These are phyloP conservation scores for Dendrobium chrysotoxum DNA, from an alignment of 106 monocot genomes.

Conservation along the genomic window DNA sequence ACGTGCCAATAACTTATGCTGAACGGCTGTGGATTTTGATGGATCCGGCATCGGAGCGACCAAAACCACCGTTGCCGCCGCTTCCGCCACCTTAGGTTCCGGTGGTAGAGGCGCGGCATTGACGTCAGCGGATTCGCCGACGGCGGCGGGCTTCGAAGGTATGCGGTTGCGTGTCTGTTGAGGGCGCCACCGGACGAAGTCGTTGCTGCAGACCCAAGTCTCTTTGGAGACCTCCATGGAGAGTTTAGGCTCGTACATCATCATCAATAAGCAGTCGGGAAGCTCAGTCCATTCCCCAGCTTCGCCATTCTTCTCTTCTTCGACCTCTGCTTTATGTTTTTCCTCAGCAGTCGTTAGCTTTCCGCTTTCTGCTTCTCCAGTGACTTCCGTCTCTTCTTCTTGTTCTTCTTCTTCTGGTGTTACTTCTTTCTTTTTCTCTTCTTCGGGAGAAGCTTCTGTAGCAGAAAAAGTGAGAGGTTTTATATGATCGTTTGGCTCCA, in stretches of 20 bases:
- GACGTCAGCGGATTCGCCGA: background rate
- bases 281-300: constrained; percentile 27
- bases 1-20: background rate
- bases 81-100: background rate
- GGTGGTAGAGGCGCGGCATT: background rate
- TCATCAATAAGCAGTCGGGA: constrained; percentile 86
- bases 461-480: background rate
- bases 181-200: constrained; percentile 62
- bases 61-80: background rate
- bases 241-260: constrained; percentile 98
- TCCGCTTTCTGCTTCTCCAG: background rate
- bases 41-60: constrained; percentile 5
- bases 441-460: constrained; percentile 6
- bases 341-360: constrained; percentile 7
- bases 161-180: constrained; percentile 23
- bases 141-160: background rate
- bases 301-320: constrained; percentile 14
- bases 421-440: constrained; percentile 15
- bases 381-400: background rate
- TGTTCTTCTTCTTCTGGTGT: constrained; percentile 11
- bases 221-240: constrained; percentile 99
- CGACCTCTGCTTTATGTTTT: constrained; percentile 4
- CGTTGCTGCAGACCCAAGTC: constrained; percentile 90
- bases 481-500: constrained; percentile 11
- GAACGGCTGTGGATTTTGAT: background rate